Evolutionary conservation across 2,329 filamentous ascomycete species (phyloP).

Genomic region (Paecilomyces dactylethromorphus): DNA sequence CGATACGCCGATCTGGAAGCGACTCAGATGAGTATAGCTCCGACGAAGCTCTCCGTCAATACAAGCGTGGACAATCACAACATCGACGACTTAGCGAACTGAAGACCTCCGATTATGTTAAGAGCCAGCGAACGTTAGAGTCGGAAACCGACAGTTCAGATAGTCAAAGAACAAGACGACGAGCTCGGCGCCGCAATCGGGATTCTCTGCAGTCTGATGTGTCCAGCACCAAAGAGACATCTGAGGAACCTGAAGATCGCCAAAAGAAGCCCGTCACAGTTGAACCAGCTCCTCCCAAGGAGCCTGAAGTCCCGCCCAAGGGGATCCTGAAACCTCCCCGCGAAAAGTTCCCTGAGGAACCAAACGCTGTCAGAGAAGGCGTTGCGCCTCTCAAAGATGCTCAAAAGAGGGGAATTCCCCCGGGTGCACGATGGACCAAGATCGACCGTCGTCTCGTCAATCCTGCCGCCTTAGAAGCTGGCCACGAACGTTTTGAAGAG

Average conservation of each 20-base stretch:
- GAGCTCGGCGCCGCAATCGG: not conserved
- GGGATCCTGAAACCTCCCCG: constrained; percentile 82
- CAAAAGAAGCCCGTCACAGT: constrained; percentile 20
- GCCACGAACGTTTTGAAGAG: constrained; percentile 88
- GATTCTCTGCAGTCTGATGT: constrained; percentile 7
- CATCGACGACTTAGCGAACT: constrained; percentile 18
- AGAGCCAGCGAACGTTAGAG: constrained; percentile 10
- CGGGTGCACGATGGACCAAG: constrained; percentile 86
- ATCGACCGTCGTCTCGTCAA: constrained; percentile 85
- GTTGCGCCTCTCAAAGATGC: constrained; percentile 91
- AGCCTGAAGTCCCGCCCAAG: constrained; percentile 62
- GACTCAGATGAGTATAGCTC: constrained; percentile 24
- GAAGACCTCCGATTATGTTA: constrained; percentile 17
- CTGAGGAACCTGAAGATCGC: constrained; percentile 12
- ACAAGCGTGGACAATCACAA: constrained; percentile 20
- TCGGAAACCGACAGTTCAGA: constrained; percentile 15
- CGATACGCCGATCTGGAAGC: constrained; percentile 15
- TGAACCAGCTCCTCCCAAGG: constrained; percentile 31
- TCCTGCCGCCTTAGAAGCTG: constrained; percentile 74
- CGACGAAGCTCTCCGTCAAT: constrained; percentile 26
- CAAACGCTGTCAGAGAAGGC: constrained; percentile 75
- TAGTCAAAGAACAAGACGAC: constrained; percentile 8
- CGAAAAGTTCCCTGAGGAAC: constrained; percentile 78
- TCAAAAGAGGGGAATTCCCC: constrained; percentile 63
- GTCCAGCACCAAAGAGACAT: constrained; percentile 12